Conservation (phyloP, 2,329 filamentous ascomycete genomes). For the Exophiala spinifera region DNA sequence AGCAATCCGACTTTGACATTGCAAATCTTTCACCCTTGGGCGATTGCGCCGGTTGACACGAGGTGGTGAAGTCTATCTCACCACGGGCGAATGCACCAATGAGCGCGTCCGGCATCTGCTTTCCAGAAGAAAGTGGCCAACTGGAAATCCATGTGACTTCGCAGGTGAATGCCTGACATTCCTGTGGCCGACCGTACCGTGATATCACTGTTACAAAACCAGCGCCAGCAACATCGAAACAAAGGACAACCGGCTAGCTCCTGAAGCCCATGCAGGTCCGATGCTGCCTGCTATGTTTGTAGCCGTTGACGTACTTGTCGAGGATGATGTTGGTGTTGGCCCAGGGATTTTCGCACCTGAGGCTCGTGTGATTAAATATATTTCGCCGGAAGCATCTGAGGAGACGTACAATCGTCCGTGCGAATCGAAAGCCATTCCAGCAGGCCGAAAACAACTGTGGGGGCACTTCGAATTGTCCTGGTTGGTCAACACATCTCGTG, state of each 20-base stretch:
- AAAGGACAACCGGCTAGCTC: neutral
- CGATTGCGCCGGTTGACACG: too few species aligned
- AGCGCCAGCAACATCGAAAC: neutral
- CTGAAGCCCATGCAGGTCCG: neutral
- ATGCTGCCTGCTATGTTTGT: neutral
- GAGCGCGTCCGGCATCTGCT: too few species aligned
- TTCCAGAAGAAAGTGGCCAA: too few species aligned
- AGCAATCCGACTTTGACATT: too few species aligned
- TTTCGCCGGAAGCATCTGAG: constrained; percentile 35
- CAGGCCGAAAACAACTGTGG: constrained; percentile 34
- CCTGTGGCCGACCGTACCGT: too few species aligned
- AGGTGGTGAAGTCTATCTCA: too few species aligned
- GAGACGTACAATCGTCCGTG: constrained; percentile 35
- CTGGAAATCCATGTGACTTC: too few species aligned
- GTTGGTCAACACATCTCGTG: constrained; percentile 33
- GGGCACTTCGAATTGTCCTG: constrained; percentile 32
- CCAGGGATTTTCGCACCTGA: constrained; percentile 5
- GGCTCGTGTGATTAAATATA: constrained; percentile 26
- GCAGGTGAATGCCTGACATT: too few species aligned
- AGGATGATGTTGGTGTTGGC: constrained; percentile 9
- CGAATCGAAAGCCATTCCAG: constrained; percentile 34
- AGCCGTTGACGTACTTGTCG: constrained; percentile 3
- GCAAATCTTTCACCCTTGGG: too few species aligned
- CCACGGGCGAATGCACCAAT: too few species aligned
- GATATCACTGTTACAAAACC: too few species aligned